Evolutionary conservation across 1,284 basidiomycete species (phyloP).

Genomic region (Puccinia novopanici): DNA sequence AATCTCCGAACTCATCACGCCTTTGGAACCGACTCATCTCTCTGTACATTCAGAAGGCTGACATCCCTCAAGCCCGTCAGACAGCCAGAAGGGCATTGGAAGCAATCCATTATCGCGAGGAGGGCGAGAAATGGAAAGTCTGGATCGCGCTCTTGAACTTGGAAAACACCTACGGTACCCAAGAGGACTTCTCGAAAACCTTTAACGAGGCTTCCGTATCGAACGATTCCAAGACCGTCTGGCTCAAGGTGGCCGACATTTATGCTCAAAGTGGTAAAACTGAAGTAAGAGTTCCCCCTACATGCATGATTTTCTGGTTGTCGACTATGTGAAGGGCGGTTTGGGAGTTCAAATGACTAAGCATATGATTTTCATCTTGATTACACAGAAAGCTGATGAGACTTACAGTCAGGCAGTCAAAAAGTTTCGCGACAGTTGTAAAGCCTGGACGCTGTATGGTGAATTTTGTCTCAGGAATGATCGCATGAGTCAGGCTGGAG

Average conservation of each 20-base stretch:
- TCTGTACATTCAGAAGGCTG: slow-evolving; percentile 91
- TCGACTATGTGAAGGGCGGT: neutral
- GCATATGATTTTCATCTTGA: neutral
- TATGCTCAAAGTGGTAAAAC: slow-evolving; percentile 78
- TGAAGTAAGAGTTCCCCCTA: slow-evolving; percentile 64
- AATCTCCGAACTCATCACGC: slow-evolving; percentile 96
- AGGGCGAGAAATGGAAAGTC: slow-evolving; percentile 92
- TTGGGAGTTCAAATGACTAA: neutral
- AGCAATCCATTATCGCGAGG: slow-evolving; percentile 92
- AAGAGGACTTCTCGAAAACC: slow-evolving; percentile 72
- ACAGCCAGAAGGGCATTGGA: slow-evolving; percentile 80
- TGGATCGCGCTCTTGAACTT: slow-evolving; percentile 96
- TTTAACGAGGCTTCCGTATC: slow-evolving; percentile 88
- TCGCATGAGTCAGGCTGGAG: neutral
- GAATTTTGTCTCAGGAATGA: slow-evolving; percentile 42
- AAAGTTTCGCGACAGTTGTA: slow-evolving; percentile 41
- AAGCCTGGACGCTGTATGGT: slow-evolving; percentile 46
- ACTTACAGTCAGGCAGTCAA: slow-evolving; percentile 37
- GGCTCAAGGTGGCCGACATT: slow-evolving; percentile 80
- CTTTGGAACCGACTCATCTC: slow-evolving; percentile 99
- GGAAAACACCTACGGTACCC: slow-evolving; percentile 89
- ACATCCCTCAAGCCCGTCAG: slow-evolving; percentile 88
- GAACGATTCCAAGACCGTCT: slow-evolving; percentile 88
- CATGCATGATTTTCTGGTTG: neutral
- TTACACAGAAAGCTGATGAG: slow-evolving; percentile 47